Base-by-base conservation (phyloP, 1,139 yeast species). In the Candida sanyaensis region DNA sequence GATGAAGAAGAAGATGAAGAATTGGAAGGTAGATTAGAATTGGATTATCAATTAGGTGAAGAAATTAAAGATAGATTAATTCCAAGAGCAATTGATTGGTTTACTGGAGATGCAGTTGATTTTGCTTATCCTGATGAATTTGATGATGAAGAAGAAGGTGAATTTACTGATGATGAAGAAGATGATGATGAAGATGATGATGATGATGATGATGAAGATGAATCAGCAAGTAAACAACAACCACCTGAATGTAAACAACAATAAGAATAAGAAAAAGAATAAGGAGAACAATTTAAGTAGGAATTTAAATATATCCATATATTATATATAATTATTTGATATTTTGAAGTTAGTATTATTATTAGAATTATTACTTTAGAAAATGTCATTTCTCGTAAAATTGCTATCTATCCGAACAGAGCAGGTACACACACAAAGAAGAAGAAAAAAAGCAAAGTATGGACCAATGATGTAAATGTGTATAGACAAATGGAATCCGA, bases 11-110 rank as follows among this genome's bases (percentile, higher is more conserved):
- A 80, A 46, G 86, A 84, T 50, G 89, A 80, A 45, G 93, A 86
- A 53, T 80, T 93, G 60, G 97, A 92, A 66, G 87, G 83, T 49
- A 82, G 90, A 64, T 80, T 93, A 60, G 97, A 92, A 61, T 76
- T 88, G 61, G 99, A 93, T 71, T 95, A 93, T 73, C 96, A 92
- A 64, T 78, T 92, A 56, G 99, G 99, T 53, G 99, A 93, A 71
- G 95, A 91, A 63, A 84, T 93, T 67, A 93, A 95, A 75, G 98
- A 95, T 68, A 86, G 95, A 68, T 81, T 93, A 65, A 87, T 93
- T 57, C 97, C 98, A 55, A 84, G 97, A 62, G 98, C 98, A 48
- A 82, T 93, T 60, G 97, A 92, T 69, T 93, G 98, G 98, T 93
- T 90, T 68, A 92, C 98, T 13, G 98, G 99, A 45, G 91, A 88